These are phyloP conservation scores for Ramalina peruviana DNA, from an alignment of 495 filamentous ascomycete genomes.

Conservation along the genomic window DNA sequence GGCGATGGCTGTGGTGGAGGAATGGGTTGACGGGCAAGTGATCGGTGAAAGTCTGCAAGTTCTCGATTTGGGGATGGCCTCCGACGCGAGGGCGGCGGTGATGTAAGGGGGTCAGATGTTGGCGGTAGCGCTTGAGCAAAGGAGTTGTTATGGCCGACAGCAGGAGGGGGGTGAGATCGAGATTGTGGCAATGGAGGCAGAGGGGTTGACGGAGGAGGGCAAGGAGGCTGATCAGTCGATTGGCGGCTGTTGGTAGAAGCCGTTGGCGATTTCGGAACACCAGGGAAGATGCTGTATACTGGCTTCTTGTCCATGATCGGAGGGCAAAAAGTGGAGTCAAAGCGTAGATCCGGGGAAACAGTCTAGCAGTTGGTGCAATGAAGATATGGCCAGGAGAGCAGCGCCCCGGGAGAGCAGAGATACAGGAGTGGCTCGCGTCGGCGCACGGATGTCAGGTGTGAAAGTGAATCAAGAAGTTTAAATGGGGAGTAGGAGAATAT, in stretches of 20 bases:
- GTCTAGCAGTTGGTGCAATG: not conserved
- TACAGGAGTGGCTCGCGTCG: conserved; percentile 1
- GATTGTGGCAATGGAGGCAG: not conserved
- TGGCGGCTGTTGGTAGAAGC: not conserved
- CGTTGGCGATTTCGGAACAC: not conserved
- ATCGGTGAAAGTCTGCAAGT: not conserved
- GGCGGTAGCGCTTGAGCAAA: not conserved
- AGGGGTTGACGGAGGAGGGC: not conserved
- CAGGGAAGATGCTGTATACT: conserved; percentile 2
- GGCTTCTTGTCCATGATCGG: conserved; percentile 2
- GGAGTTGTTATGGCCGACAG: not conserved
- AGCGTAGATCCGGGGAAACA: not conserved
- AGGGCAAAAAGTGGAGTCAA: not conserved
- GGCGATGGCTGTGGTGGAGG: not conserved
- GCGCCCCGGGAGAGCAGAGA: not conserved
- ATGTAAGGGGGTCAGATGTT: not conserved
- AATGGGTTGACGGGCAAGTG: not conserved
- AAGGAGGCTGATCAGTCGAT: conserved; percentile 1
- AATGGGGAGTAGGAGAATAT: not conserved
- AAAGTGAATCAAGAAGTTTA: not conserved
- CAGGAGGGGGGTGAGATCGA: not conserved
- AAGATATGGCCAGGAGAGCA: not conserved
- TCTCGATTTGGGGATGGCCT: not conserved
- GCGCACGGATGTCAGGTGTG: not conserved
- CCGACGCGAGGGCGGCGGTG: not conserved